Evolutionary conservation across 306 rosid species (phyloP).

Genomic region (Echinosophora koreensis): DNA sequence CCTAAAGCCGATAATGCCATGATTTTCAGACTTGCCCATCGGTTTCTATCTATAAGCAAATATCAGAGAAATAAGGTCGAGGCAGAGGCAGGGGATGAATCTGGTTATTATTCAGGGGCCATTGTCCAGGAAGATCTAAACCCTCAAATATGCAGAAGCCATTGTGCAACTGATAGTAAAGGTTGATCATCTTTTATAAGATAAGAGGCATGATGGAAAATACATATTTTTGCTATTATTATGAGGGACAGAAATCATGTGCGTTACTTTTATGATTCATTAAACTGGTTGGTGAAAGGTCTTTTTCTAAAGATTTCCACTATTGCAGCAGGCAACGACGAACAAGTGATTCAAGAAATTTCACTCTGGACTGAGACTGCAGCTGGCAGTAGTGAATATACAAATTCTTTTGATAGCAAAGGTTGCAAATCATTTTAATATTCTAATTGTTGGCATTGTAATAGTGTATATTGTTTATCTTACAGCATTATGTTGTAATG

Average conservation of each 20-base stretch:
- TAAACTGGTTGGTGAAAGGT: slow-evolving; percentile 39
- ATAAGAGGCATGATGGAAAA: slow-evolving; percentile 37
- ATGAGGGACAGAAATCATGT: slow-evolving; percentile 39
- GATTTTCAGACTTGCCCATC: slow-evolving; percentile 71
- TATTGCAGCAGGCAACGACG: slow-evolving; percentile 42
- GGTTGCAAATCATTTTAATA: slow-evolving; percentile 37
- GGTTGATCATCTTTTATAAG: slow-evolving; percentile 50
- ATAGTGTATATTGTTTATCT: slow-evolving; percentile 7
- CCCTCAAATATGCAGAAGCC: slow-evolving; percentile 47
- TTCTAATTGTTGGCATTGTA: slow-evolving; percentile 18
- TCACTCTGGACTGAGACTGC: slow-evolving; percentile 42
- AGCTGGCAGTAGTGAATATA: slow-evolving; percentile 17
- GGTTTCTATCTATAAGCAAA: slow-evolving; percentile 60
- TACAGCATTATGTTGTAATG: slow-evolving; percentile 36
- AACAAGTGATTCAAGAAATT: slow-evolving; percentile 37
- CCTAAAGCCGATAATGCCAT: slow-evolving; percentile 64
- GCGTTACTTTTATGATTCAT: slow-evolving; percentile 26
- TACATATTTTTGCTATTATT: slow-evolving; percentile 27
- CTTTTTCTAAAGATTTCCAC: slow-evolving; percentile 40
- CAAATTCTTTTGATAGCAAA: slow-evolving; percentile 27
- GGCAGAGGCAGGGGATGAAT: slow-evolving; percentile 46
- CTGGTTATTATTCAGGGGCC: slow-evolving; percentile 47
- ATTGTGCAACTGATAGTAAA: slow-evolving; percentile 53
- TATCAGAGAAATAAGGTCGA: slow-evolving; percentile 53
- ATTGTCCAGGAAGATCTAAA: slow-evolving; percentile 40